These are phyloP conservation scores for Pichia phayaonensis DNA, from an alignment of 805 yeast genomes.

Conservation along the genomic window DNA sequence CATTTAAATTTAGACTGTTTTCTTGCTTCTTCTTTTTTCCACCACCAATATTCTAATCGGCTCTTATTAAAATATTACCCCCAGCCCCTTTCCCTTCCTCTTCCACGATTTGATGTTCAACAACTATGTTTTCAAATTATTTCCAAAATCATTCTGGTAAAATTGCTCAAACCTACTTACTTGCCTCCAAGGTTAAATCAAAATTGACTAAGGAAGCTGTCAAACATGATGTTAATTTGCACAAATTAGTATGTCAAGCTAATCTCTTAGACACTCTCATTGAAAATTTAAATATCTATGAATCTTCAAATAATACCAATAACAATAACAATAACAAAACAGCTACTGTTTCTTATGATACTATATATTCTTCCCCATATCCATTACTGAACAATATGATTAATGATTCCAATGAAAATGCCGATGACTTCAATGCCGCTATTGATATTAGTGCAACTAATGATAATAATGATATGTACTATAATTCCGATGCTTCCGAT, in stretches of 20 bases:
- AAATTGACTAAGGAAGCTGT: conserved; percentile 59
- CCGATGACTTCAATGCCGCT: conserved; percentile 3
- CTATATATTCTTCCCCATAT: conserved; percentile 8
- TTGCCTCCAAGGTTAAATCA: conserved; percentile 57
- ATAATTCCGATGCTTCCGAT: conserved; percentile 25
- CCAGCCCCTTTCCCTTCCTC: not conserved
- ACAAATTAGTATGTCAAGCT: conserved; percentile 61
- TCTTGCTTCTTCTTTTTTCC: no score
- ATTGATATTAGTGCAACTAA: not conserved
- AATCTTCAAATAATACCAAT: conserved; percentile 18
- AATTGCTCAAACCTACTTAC: conserved; percentile 37
- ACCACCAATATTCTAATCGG: no score
- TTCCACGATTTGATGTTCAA: not conserved
- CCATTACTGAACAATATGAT: conserved; percentile 1
- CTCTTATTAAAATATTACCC: no score
- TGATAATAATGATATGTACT: conserved; percentile 1
- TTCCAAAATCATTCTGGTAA: not conserved
- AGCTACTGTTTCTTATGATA: conserved; percentile 14
- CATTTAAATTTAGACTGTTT: no score
- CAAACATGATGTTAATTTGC: conserved; percentile 47
- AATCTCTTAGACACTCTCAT: conserved; percentile 60
- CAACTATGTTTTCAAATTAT: not conserved
- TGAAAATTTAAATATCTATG: conserved; percentile 36
- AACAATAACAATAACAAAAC: conserved; percentile 11
- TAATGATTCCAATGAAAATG: not conserved